These are phyloP conservation scores for Gossypium longicalyx DNA, from an alignment of 345 rosid genomes.

Conservation along the genomic window DNA sequence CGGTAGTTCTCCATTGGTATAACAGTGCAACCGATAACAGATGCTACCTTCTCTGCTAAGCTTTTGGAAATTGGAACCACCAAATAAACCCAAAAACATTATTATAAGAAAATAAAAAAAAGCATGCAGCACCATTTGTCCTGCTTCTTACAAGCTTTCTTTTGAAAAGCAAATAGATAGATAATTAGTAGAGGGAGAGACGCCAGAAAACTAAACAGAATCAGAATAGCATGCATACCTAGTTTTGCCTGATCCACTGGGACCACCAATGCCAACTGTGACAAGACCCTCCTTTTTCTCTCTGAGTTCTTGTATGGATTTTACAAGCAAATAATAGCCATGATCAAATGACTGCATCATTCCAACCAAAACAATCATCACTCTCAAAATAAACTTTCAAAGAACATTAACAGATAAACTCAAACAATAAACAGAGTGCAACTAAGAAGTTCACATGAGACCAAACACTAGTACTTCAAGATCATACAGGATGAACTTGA, in stretches of 20 bases:
- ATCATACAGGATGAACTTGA: neutral
- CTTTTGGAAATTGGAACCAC: conserved; percentile 41
- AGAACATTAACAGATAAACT: neutral
- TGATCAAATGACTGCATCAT: conserved; percentile 79
- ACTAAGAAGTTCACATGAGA: neutral
- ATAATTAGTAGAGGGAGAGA: neutral
- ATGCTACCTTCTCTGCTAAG: conserved; percentile 97
- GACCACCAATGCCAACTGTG: conserved; percentile 95
- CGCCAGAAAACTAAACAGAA: conserved; percentile 10
- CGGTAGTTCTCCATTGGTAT: conserved; percentile 99
- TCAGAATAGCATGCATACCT: conserved; percentile 41
- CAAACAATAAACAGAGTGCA: conserved; percentile 4
- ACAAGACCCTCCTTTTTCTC: conserved; percentile 87
- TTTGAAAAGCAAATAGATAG: neutral
- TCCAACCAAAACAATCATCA: conserved; percentile 18
- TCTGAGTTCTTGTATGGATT: conserved; percentile 95
- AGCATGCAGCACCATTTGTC: neutral
- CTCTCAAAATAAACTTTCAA: neutral
- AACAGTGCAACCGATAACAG: conserved; percentile 90
- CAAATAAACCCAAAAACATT: conserved; percentile 23
- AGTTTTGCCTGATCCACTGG: conserved; percentile 96
- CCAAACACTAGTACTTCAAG: neutral
- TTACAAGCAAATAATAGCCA: conserved; percentile 81
- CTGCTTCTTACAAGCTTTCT: neutral
- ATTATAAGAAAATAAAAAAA: neutral